These are phyloP conservation scores for Chalara sp. DNA, from an alignment of 2,329 filamentous ascomycete species.

Conservation along the genomic window DNA sequence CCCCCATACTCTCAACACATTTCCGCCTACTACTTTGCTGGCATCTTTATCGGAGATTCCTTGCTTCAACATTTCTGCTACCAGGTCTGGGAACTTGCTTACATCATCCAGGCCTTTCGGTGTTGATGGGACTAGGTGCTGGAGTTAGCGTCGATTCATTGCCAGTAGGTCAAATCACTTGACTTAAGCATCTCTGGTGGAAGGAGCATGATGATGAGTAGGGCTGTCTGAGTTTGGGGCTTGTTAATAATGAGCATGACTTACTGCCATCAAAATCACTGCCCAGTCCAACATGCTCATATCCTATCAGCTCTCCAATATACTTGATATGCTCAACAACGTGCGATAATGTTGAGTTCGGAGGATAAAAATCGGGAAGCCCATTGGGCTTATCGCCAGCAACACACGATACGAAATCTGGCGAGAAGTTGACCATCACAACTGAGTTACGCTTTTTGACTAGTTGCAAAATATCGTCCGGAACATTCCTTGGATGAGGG, in stretches of 20 bases:
- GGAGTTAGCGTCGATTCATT: too few relatives aligned
- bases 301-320: conserved; percentile 78
- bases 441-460: conserved; percentile 68
- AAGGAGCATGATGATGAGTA: too few relatives aligned
- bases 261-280: conserved; percentile 77
- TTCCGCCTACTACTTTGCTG: conserved; percentile 69
- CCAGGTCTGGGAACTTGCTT: conserved; percentile 67
- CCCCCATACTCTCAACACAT: conserved; percentile 77
- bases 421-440: conserved; percentile 88
- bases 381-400: conserved; percentile 49
- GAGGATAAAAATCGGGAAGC: conserved; percentile 59
- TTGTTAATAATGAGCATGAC: neutral
- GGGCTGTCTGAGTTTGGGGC: neutral
- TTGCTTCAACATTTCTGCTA: conserved; percentile 43
- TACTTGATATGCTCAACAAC: conserved; percentile 76
- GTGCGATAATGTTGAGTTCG: conserved; percentile 67
- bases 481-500: conserved; percentile 85
- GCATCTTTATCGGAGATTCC: conserved; percentile 68
- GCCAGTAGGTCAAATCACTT: too few relatives aligned
- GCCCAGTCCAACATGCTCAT: conserved; percentile 79
- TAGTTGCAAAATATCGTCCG: conserved; percentile 71
- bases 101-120: conserved; percentile 80
- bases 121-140: conserved; percentile 37
- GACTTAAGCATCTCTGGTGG: too few relatives aligned
- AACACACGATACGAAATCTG: conserved; percentile 72